Base-by-base conservation (phyloP, 306 rosid species). In the Corylus heterophylla region DNA sequence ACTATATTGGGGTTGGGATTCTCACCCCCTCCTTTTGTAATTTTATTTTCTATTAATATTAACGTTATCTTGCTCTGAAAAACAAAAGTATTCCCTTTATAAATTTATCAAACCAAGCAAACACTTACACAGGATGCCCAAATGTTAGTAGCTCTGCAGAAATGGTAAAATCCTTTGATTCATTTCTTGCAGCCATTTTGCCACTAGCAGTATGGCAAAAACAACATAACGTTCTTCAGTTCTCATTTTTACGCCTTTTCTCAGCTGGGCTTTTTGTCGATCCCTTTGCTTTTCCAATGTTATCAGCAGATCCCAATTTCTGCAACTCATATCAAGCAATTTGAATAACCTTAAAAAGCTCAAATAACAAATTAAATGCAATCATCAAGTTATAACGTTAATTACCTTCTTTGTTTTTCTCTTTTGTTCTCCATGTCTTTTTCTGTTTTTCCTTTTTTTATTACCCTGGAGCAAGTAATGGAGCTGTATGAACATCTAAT, bases 381-480 rank as follows among this genome's bases (percentile, higher is more conserved):
- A 64, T 61, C 70, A 67, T 39, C 74, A 42, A 71, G 71, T 50
- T 17, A 62, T n/a, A 35, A 45, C 42, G 67, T 77, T 75, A 14
- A 48, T 85, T 89, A 89, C 96, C 89, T 88, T 89, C 59, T 85
- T 87, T 71, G 69, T 82, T 22, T 69, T 50, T 81, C 71, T 89
- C 78, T 81, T 86, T 62, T 79, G 83, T 45, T 82, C 81, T 75
- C 62, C 81, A 80, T 78, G 81, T 66, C 29, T 68, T 76, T 80
- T 88, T 71, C 71, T 59, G 59, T 49, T 12, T 70, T 59, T 83
- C 79, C 80, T 89, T 71, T 85, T 77, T 7, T 75, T 84, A 22
- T 81, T 27, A 79, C 78, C 88, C 94, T 91, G 67, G n/a, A 76
- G 79, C 6, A 54, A 37, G 56, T 50, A 47, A 27, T 17, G 39